Conservation (phyloP, 768 basidiomycete genomes). For the Imleria badia region DNA sequence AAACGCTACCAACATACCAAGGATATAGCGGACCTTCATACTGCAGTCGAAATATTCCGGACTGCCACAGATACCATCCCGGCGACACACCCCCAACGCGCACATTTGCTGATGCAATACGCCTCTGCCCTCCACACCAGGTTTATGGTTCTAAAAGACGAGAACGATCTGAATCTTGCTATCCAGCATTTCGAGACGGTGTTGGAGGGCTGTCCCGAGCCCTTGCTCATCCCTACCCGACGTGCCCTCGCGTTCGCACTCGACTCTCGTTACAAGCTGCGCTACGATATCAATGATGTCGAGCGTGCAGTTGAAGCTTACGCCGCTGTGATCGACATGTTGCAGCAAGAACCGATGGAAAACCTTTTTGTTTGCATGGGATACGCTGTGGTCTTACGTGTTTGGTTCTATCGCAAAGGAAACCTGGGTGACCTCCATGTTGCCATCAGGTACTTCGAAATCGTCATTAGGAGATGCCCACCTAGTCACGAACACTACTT, state of each 20-base stretch:
- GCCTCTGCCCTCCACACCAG: slow-evolving; percentile 14
- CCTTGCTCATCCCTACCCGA: slow-evolving; percentile 4
- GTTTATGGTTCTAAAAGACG: slow-evolving; percentile 11
- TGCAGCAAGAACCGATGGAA: neutral
- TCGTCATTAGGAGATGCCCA: slow-evolving; percentile 3
- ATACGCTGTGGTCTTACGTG: slow-evolving; percentile 2
- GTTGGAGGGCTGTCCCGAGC: slow-evolving; percentile 2
- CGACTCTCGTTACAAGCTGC: slow-evolving; percentile 8
- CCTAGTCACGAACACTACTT: slow-evolving; percentile 4
- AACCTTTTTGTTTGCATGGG: slow-evolving; percentile 2
- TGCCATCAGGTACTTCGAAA: slow-evolving; percentile 10
- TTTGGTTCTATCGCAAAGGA: slow-evolving; percentile 10
- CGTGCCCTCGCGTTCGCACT: slow-evolving; percentile 7
- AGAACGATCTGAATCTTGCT: slow-evolving; percentile 21
- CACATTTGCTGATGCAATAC: slow-evolving; percentile 17
- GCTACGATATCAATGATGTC: slow-evolving; percentile 15
- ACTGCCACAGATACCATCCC: slow-evolving; percentile 6
- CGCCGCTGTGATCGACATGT: slow-evolving; percentile 7
- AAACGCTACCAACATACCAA: slow-evolving; percentile 13
- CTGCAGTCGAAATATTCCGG: slow-evolving; percentile 1
- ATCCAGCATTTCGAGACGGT: slow-evolving; percentile 7
- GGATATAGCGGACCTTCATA: slow-evolving; percentile 15
- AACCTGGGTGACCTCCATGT: slow-evolving; percentile 11
- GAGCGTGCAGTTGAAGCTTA: slow-evolving; percentile 9
- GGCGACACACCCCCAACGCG: slow-evolving; percentile 11